Percentiles rank a stretch among this genome's conserved stretches.
phyloP scores from a whole-genome alignment of 140 eudicot species.

The Oenanthe javanica region DNA sequence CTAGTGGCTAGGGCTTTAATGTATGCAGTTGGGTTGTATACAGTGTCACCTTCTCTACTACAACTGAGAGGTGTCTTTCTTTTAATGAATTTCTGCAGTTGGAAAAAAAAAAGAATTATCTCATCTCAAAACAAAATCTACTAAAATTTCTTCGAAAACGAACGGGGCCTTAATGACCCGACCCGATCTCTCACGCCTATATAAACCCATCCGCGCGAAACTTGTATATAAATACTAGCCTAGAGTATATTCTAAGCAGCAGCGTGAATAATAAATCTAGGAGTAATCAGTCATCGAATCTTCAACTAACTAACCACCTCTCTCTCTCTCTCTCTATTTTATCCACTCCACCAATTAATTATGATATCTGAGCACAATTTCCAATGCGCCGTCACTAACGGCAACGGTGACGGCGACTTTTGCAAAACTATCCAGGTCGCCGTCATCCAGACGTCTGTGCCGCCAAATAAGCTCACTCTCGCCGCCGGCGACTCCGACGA shows the following conservation, averaged over 20 bases:
- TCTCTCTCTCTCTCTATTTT: neutral
- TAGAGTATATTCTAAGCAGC: too few species aligned
- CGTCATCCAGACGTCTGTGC: conserved; percentile 13
- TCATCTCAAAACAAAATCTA: too few species aligned
- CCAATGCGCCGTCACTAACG: conserved; percentile 9
- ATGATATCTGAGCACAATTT: conserved; percentile 30
- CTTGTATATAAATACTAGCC: neutral
- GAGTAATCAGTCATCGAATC: neutral
- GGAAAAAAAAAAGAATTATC: too few species aligned
- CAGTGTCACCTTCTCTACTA: too few species aligned
- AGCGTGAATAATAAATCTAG: too few species aligned
- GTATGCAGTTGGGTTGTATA: too few species aligned
- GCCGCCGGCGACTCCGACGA: conserved; percentile 13
- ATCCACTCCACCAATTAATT: neutral
- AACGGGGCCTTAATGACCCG: neutral
- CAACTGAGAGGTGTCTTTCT: too few species aligned
- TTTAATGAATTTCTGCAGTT: too few species aligned
- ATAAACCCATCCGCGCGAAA: neutral
- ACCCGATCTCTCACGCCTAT: neutral
- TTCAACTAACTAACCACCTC: neutral
- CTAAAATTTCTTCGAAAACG: too few species aligned
- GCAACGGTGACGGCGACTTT: conserved; percentile 18
- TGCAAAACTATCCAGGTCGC: conserved; percentile 42
- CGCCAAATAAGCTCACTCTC: neutral
- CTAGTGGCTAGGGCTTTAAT: too few species aligned